Conservation (phyloP, 2,329 filamentous ascomycete species). For the Blastomyces parvus region DNA sequence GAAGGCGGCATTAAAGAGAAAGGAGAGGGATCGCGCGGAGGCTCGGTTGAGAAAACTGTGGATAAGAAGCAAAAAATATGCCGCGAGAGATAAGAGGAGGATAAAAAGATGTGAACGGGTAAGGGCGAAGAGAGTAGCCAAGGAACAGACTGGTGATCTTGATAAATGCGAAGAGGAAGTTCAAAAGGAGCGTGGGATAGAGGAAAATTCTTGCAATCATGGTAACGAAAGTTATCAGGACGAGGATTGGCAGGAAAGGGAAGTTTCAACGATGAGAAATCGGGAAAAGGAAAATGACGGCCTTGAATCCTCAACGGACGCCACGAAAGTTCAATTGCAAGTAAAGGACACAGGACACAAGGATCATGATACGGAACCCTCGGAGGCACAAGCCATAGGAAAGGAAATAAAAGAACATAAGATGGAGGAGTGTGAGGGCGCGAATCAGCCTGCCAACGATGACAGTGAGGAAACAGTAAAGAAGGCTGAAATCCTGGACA, state of each 20-base stretch:
- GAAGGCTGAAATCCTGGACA: background rate
- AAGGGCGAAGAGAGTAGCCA: conserved; percentile 12
- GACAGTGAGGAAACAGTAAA: background rate
- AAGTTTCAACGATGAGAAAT: background rate
- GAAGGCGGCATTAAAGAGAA: conserved; percentile 28
- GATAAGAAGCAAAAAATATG: conserved; percentile 32
- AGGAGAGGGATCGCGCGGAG: conserved; percentile 31
- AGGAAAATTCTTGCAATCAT: background rate
- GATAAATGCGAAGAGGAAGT: conserved; percentile 2
- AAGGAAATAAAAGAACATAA: background rate
- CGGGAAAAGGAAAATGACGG: background rate
- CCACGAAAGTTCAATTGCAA: background rate
- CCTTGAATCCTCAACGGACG: background rate
- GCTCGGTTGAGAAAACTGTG: conserved; percentile 33
- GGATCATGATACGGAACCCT: background rate
- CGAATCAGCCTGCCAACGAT: background rate
- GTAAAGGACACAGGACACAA: background rate
- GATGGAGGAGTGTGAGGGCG: background rate
- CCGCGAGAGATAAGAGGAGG: conserved; percentile 24
- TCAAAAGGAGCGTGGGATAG: background rate
- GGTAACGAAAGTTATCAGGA: background rate
- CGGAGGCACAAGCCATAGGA: background rate
- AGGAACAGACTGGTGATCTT: background rate
- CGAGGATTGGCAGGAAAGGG: background rate
- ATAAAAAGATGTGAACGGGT: conserved; percentile 20